phyloP scores from a whole-genome alignment of 2,329 filamentous ascomycete genomes.

The Talaromyces sp. region DNA sequence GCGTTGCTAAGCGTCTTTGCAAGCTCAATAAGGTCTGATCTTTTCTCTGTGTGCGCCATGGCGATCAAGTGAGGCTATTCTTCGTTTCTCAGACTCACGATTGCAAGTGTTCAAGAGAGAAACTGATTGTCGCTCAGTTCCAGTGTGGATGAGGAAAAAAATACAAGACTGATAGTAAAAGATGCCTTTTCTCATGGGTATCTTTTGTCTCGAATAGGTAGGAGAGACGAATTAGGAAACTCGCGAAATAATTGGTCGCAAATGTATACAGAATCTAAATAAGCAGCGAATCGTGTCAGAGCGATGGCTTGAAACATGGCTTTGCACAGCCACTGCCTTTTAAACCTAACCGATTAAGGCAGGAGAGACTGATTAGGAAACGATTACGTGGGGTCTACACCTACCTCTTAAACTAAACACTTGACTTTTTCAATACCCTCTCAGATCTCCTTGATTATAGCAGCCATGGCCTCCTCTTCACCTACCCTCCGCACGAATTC shows the following conservation, averaged over 20 bases:
- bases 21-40: background rate
- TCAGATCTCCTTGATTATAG: background rate
- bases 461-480: background rate
- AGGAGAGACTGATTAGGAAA: conserved; percentile 12
- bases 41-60: conserved; percentile 11
- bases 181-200: background rate
- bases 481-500: conserved; percentile 6
- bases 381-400: background rate
- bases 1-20: conserved; percentile 1
- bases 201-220: background rate
- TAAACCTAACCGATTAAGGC: background rate
- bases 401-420: background rate
- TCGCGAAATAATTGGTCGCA: background rate
- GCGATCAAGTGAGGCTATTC: background rate
- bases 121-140: background rate
- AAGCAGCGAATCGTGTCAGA: background rate
- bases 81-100: background rate
- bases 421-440: background rate
- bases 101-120: background rate
- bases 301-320: background rate
- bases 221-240: background rate
- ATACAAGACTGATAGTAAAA: background rate
- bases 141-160: background rate
- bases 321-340: background rate
- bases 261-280: background rate